A percentile compares a stretch with the other conserved stretches of the same genome.
These are phyloP conservation scores for Hydrangea macrophylla DNA, from an alignment of 148 eudicot genomes.

Conservation along the genomic window DNA sequence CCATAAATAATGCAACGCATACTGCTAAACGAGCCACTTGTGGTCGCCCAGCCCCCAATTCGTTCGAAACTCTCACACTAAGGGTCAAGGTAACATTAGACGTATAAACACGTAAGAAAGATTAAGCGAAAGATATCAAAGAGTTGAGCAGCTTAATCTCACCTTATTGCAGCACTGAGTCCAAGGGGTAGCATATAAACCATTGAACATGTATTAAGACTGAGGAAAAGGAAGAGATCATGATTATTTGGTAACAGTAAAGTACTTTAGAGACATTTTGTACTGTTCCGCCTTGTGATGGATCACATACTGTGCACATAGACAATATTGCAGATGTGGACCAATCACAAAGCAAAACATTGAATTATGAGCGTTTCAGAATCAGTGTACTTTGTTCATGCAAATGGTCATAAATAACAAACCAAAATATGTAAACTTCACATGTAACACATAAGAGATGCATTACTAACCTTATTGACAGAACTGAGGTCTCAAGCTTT, in stretches of 20 bases:
- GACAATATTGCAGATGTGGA: too few relatives aligned
- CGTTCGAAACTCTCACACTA: slow-evolving; percentile 38
- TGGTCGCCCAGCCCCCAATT: slow-evolving; percentile 37
- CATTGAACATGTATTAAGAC: neutral
- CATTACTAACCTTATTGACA: slow-evolving; percentile 2
- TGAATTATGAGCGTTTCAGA: too few relatives aligned
- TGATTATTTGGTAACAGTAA: too few relatives aligned
- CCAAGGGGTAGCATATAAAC: neutral
- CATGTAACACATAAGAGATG: too few relatives aligned
- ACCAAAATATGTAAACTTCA: too few relatives aligned
- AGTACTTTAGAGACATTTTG: too few relatives aligned
- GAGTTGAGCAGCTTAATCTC: neutral
- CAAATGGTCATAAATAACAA: too few relatives aligned
- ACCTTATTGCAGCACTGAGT: neutral
- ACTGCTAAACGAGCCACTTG: slow-evolving; percentile 28
- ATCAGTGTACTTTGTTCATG: too few relatives aligned
- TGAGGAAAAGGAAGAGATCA: too few relatives aligned
- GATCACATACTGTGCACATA: too few relatives aligned
- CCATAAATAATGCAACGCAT: slow-evolving; percentile 21
- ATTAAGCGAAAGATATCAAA: neutral
- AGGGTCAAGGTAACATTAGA: neutral
- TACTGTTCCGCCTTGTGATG: too few relatives aligned
- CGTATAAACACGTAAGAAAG: neutral
- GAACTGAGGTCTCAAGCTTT: slow-evolving; percentile 9
- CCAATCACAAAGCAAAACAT: too few relatives aligned